These are phyloP conservation scores for Blastomyces parvus DNA, from an alignment of 2,329 filamentous ascomycete genomes.

Conservation along the genomic window DNA sequence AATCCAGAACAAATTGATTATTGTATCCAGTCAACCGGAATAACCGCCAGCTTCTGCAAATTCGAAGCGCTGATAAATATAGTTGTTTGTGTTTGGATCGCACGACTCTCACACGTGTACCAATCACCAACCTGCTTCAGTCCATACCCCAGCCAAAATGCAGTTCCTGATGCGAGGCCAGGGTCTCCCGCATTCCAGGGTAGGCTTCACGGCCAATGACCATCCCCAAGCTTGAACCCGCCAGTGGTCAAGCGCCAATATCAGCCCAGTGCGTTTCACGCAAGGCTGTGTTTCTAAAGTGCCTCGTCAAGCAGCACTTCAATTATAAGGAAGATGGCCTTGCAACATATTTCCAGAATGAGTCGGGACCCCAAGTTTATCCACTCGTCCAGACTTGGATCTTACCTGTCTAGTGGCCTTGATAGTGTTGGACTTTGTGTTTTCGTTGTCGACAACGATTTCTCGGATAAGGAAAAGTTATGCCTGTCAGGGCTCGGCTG, in stretches of 20 bases:
- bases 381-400: neutral
- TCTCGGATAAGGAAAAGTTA: neutral
- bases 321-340: neutral
- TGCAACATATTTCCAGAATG: neutral
- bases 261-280: neutral
- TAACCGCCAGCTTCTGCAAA: neutral
- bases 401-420: neutral
- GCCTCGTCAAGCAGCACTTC: neutral
- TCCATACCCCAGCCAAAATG: neutral
- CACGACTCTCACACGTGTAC: neutral
- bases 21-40: neutral
- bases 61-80: neutral
- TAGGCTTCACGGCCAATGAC: neutral
- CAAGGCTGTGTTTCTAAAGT: neutral
- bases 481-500: neutral
- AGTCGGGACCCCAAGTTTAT: neutral
- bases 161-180: neutral
- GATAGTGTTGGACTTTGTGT: neutral
- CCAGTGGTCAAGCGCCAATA: neutral
- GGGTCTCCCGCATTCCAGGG: neutral
- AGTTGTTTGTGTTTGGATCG: neutral
- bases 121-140: neutral
- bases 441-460: neutral
- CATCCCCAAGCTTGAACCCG: neutral
- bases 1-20: neutral